Percentiles rank a stretch among this genome's conserved stretches.
phyloP scores from a whole-genome alignment of 768 basidiomycete species.

The Tricholoma flavovirens region DNA sequence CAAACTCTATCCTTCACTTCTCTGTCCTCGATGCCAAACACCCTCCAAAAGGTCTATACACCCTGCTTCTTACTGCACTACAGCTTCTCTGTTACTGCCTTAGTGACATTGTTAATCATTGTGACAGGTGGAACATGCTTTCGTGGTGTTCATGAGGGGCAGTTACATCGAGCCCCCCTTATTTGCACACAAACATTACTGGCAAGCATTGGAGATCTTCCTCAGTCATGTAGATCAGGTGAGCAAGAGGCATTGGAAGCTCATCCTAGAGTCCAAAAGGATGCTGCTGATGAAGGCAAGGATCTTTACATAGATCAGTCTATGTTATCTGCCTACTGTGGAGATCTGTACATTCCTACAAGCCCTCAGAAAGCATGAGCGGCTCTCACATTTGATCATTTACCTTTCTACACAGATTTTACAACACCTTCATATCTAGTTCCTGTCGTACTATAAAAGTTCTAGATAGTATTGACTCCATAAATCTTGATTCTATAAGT shows the following conservation, averaged over 20 bases:
- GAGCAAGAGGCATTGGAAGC: constrained; percentile 3
- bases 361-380: no score
- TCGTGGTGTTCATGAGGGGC: background rate
- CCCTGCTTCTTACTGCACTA: no score
- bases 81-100: background rate
- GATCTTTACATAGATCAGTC: constrained; percentile 5
- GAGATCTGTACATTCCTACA: no score
- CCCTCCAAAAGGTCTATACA: constrained; percentile 8
- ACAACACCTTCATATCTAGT: no score
- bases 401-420: constrained; percentile 6
- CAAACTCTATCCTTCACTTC: constrained; percentile 2
- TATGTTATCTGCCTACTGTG: constrained; percentile 7
- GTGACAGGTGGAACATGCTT: background rate
- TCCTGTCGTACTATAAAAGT: no score
- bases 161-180: background rate
- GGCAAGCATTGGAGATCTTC: background rate
- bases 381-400: no score
- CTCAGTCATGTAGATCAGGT: background rate
- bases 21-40: constrained; percentile 1
- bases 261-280: background rate
- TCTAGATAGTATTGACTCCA: no score
- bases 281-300: background rate
- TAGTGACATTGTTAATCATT: background rate
- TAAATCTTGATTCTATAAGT: background rate
- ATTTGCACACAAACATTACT: background rate